Evolutionary conservation across 148 eudicot genomes (phyloP).

Genomic region (Euryodendron excelsum): DNA sequence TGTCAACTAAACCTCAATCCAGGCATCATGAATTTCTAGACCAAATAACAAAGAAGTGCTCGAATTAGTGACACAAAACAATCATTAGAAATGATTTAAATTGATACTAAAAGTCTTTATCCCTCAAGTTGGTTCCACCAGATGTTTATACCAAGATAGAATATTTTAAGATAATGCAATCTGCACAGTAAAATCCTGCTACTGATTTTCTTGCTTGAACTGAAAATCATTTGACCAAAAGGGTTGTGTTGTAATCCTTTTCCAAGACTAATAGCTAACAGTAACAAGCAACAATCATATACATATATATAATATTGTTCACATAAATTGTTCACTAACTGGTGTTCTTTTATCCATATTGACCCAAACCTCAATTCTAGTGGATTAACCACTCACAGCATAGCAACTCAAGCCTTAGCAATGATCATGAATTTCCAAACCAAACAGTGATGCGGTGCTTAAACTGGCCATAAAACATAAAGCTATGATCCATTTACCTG

Average conservation of each 20-base stretch:
- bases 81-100: background rate
- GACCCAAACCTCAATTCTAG: background rate
- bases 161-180: background rate
- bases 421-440: too few species aligned
- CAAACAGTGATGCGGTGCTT: too few species aligned
- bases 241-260: background rate
- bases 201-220: background rate
- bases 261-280: background rate
- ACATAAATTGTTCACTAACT: background rate
- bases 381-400: background rate
- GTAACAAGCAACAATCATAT: background rate
- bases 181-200: slow-evolving; percentile 1
- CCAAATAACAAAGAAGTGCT: background rate
- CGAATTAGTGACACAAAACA: background rate
- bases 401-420: too few species aligned
- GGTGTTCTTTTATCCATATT: background rate
- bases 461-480: background rate
- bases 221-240: background rate
- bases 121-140: background rate
- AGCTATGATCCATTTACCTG: background rate
- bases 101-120: background rate
- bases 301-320: too few species aligned
- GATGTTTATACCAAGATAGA: background rate
- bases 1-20: background rate
- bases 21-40: background rate